These are phyloP conservation scores for Geranium rotundifolium DNA, from an alignment of 345 rosid species.

Conservation along the genomic window DNA sequence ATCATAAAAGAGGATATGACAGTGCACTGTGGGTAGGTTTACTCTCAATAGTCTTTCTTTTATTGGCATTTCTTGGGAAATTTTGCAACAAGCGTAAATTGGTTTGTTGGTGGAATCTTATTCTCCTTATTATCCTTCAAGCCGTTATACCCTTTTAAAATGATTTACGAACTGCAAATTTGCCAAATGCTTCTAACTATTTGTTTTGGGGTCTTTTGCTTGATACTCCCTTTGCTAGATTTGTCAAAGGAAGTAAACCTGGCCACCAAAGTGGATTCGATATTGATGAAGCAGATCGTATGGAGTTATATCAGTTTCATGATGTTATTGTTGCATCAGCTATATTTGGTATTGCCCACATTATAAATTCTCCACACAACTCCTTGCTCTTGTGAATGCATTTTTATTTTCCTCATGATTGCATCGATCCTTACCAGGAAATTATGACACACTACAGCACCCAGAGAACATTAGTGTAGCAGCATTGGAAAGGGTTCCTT, in stretches of 20 bases:
- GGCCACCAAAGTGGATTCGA: slow-evolving; percentile 70
- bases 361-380: neutral
- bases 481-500: slow-evolving; percentile 50
- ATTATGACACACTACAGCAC: slow-evolving; percentile 71
- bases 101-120: neutral
- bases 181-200: too few species aligned
- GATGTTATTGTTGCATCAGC: slow-evolving; percentile 84
- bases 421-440: slow-evolving; percentile 33
- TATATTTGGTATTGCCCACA: slow-evolving; percentile 55
- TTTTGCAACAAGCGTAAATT: neutral
- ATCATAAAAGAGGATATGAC: slow-evolving; percentile 66
- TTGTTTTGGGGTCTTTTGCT: slow-evolving; percentile 5
- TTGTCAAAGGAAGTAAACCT: slow-evolving; percentile 60
- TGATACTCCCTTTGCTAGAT: slow-evolving; percentile 25
- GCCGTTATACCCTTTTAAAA: neutral
- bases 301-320: slow-evolving; percentile 47
- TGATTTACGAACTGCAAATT: too few species aligned
- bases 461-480: slow-evolving; percentile 57
- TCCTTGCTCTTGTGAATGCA: slow-evolving; percentile 2
- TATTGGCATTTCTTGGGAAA: neutral
- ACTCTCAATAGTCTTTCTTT: neutral
- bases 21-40: slow-evolving; percentile 78
- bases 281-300: slow-evolving; percentile 57
- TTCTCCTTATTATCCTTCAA: neutral
- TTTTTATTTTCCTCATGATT: slow-evolving; percentile 9